Evolutionary conservation across 2,329 filamentous ascomycete genomes (phyloP).

Genomic region (Chlorencoelia australis): DNA sequence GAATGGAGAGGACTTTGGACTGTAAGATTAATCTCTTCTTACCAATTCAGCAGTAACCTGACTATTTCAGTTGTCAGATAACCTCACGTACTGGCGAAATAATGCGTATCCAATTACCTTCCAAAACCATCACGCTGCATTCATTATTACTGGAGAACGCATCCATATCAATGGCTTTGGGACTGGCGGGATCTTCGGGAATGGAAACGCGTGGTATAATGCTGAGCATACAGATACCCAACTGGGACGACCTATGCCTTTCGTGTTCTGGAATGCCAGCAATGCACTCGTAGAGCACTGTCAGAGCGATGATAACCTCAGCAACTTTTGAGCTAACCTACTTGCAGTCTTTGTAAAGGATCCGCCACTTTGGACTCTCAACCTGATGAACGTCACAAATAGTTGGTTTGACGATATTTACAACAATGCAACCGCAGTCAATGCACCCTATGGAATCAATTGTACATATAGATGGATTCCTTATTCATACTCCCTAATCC

Average conservation of each 20-base stretch:
- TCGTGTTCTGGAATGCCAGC: constrained; percentile 48
- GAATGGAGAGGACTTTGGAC: constrained; percentile 44
- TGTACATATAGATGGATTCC: background rate
- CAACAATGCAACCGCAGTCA: constrained; percentile 38
- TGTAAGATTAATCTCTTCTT: constrained; percentile 21
- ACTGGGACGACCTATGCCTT: constrained; percentile 45
- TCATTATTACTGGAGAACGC: constrained; percentile 38
- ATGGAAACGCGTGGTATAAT: constrained; percentile 44
- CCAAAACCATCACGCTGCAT: constrained; percentile 45
- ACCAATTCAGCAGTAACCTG: background rate
- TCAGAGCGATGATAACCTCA: too few species aligned
- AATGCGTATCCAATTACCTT: constrained; percentile 43
- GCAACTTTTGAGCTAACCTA: too few species aligned
- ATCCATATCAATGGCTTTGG: constrained; percentile 42
- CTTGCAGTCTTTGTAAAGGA: constrained; percentile 39
- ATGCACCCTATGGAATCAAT: constrained; percentile 40
- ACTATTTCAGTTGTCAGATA: constrained; percentile 32
- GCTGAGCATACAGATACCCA: constrained; percentile 36
- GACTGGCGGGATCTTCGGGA: constrained; percentile 44
- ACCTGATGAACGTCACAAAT: constrained; percentile 47
- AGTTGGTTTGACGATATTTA: constrained; percentile 41
- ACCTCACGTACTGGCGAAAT: constrained; percentile 44
- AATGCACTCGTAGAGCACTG: constrained; percentile 42
- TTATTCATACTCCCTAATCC: background rate
- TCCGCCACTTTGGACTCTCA: constrained; percentile 42